Base-by-base conservation (phyloP, 352 stramenopile genomes). In the Phytophthora multivora region DNA sequence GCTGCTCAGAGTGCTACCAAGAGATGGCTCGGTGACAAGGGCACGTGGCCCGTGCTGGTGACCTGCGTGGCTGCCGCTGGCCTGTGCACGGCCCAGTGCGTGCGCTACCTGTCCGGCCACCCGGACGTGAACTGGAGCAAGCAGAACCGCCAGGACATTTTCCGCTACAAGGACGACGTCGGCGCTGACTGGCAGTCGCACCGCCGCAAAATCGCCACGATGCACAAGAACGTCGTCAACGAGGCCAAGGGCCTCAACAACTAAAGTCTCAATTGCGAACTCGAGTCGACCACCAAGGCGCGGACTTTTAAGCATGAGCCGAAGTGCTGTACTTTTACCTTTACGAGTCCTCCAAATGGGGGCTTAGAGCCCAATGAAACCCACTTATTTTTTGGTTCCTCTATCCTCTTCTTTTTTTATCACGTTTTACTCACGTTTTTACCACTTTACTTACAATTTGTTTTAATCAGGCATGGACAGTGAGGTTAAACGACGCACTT, bases 71-170 rank as follows among this genome's bases (percentile, higher is more conserved):
- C 84, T 8, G 84, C 84, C 57, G 56, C 82, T 18, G 82, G 45
- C 11, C 64, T 93, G 47, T 89, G 80, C 71, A 82, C 77, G n/a
- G 88, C 75, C 42, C 84, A 93, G 66, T 89, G 83, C 70, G 71
- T 77, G 62, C 84, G 84, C 56, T 89, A 90, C 69, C 66, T 89
- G 26, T 55, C 69, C 12, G 80, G 79, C 51, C 79, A 89, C 75
- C 84, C 84, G 59, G 84, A 93, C 53, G 74, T 93, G 40, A 80
- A 81, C 57, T 91, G 80, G 80, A 90, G 73, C 82, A 93, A 93
- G 79, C 50, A 83, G 69, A 87, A 88, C 66, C 84, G 84, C 39
- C 66, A 62, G 55, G 86, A 91, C 66, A 73, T 83, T 3, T 86
- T 91, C 73, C 76, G 77, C 35, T 88, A 91, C 75, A 84, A 89